Percentiles rank a stretch among this genome's conserved stretches.
These are phyloP conservation scores for Uromyces viciae-fabae DNA, from an alignment of 1,284 basidiomycete species.

Conservation along the genomic window DNA sequence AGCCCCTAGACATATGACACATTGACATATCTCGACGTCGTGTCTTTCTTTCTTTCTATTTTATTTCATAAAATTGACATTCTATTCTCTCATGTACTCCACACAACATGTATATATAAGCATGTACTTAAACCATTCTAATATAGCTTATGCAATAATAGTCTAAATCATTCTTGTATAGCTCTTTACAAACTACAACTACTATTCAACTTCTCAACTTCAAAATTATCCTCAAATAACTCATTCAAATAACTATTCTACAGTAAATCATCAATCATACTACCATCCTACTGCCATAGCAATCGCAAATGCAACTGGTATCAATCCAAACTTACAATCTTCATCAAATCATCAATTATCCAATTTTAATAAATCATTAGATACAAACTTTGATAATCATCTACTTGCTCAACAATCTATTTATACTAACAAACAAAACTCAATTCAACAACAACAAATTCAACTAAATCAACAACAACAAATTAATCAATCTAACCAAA, in stretches of 20 bases:
- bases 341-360: constrained; percentile 2
- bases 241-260: background rate
- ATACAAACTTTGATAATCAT: constrained; percentile 45
- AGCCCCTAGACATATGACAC: background rate
- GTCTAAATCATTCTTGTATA: no score
- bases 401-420: constrained; percentile 47
- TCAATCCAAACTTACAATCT: background rate
- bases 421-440: constrained; percentile 45
- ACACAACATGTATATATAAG: no score
- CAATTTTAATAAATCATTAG: constrained; percentile 29
- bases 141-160: no score
- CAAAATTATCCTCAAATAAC: background rate
- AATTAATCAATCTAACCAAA: constrained; percentile 51
- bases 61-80: no score
- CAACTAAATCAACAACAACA: background rate
- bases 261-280: background rate
- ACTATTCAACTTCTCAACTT: background rate
- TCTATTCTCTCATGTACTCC: no score
- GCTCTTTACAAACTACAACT: background rate
- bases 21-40: background rate
- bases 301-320: constrained; percentile 5
- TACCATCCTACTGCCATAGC: constrained; percentile 19
- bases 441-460: constrained; percentile 45
- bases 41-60: background rate
- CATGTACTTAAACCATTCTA: no score